Base-by-base conservation (phyloP, 108 stramenopile species). In the Nannochloropsis oceanica region DNA sequence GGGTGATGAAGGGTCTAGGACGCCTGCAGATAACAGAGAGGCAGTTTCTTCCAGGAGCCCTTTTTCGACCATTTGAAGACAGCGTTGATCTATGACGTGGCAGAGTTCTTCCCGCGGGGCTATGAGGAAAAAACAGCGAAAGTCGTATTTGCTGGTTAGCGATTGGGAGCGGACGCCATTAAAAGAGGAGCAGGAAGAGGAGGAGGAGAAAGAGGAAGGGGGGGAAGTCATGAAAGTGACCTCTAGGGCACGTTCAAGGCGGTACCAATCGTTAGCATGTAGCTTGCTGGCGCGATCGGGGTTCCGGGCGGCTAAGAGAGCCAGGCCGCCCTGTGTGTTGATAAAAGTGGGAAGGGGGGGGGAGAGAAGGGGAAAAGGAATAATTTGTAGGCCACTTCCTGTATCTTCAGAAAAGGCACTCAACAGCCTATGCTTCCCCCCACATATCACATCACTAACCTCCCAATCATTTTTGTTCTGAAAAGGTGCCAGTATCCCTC, bases 41-140 rank as follows among this genome's bases (percentile, higher is more conserved):
- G 94, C 86, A 11, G 93, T 94, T 86, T 98, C 97, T 42, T 88
- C 86, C 43, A 97, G 81, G 11, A 97, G 90, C 18, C 97, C 96
- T n/a, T 86, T 85, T 42, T 84, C 20, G 24, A 98, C 82, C 96
- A 98, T 97, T 46, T 94, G 90, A 82, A 96, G 95, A 85, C 97
- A 98, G 50, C 97, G 43, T 20, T 89, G 85, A 90, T 98, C 96
- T 11, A 98, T 93, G 79, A 92, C 87, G 43, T 89, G 84, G 84
- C 93, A 94, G 88, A 97, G 94, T 5, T 82, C 86, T 93, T 94
- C 94, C 24, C 97, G 93, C 88, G 96, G 95, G 42, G 91, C 88
- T 87, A 95, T 95, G 8, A 98, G 90, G 91, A 97, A 98, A 89
- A 96, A 97, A 85, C 95, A 96, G 13, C 97, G 94, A 20, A 98